Conservation (phyloP, 371 early-diverging fungal species). For the Mortierella sp. region DNA sequence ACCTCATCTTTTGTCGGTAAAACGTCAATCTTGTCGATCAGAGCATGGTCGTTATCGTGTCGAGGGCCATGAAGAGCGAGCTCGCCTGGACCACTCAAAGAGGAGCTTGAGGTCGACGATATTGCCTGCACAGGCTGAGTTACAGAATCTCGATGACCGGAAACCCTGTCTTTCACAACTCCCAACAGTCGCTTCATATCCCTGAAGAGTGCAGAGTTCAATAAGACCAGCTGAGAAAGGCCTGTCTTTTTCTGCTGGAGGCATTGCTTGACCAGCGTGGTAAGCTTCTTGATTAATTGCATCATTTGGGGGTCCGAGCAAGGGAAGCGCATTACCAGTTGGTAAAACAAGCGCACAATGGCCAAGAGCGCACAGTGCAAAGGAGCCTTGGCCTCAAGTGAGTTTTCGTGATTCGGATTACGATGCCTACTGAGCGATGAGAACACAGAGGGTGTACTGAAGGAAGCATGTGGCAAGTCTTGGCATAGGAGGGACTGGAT, state of each 20-base stretch:
- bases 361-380: conserved; percentile 30
- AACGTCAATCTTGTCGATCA: conserved; percentile 56
- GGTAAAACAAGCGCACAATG: conserved; percentile 40
- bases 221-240: not conserved
- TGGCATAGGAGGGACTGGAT: conserved; percentile 13
- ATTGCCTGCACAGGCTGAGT: not conserved
- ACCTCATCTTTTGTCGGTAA: conserved; percentile 63
- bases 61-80: conserved; percentile 39
- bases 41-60: conserved; percentile 62
- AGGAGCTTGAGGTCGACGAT: too few relatives aligned
- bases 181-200: not conserved
- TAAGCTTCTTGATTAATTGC: not conserved
- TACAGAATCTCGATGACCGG: not conserved
- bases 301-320: not conserved
- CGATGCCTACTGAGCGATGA: not conserved
- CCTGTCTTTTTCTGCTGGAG: too few relatives aligned
- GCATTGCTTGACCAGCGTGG: not conserved
- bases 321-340: conserved; percentile 20
- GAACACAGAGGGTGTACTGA: not conserved
- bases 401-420: not conserved
- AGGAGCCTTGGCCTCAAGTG: not conserved
- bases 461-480: not conserved
- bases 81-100: conserved; percentile 22
- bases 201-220: not conserved
- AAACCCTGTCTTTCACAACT: not conserved